Conservation (phyloP, 176 grass and related monocot species). For the Oryza longistaminata region DNA sequence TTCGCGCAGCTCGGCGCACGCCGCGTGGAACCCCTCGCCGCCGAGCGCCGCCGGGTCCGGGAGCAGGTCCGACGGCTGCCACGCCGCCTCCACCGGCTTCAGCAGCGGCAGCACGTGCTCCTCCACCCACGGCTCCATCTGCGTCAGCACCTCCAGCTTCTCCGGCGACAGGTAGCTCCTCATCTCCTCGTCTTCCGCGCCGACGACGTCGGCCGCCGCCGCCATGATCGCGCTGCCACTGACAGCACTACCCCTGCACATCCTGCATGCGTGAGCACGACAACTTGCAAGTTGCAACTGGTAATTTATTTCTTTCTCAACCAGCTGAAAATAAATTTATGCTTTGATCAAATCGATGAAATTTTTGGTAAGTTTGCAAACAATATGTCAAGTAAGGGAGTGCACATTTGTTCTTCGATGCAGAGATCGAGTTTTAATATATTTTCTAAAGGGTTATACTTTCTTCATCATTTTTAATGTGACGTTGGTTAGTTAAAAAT, state of each 20-base stretch:
- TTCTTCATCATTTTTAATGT: no score
- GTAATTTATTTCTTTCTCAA: neutral
- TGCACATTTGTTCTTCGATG: no score
- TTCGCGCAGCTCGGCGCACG: constrained; percentile 51
- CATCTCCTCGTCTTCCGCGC: constrained; percentile 7
- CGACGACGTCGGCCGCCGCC: no score
- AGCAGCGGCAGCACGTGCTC: constrained; percentile 63
- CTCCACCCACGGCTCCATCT: constrained; percentile 74
- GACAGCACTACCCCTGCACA: constrained; percentile 7
- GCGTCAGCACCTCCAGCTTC: constrained; percentile 59
- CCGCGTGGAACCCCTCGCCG: constrained; percentile 54
- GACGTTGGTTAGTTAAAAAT: no score
- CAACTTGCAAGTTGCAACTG: neutral
- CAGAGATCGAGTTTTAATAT: no score
- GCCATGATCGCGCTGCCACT: no score
- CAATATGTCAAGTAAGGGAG: no score
- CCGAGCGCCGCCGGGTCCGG: constrained; percentile 57
- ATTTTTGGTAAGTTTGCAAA: no score
- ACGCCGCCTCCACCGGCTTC: constrained; percentile 56
- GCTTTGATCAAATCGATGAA: neutral
- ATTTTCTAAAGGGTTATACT: no score
- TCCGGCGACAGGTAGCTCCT: constrained; percentile 52
- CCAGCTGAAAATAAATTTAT: neutral
- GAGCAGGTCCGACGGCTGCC: constrained; percentile 82
- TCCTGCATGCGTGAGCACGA: neutral